These are phyloP conservation scores for Brassica napus DNA, from an alignment of 345 rosid genomes.

Conservation along the genomic window Da-Ae NC_063449.1:29425501-29426000, in stretches of 20 bases:
- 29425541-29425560: constrained; percentile 97
- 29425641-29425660: constrained; percentile 49
- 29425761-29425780: neutral
- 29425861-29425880: constrained; percentile 36
- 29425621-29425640: neutral
- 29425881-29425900: constrained; percentile 31
- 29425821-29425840: constrained; percentile 65
- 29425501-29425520: constrained; percentile 94
- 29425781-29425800: constrained; percentile 52
- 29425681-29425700: constrained; percentile 75
- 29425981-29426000: too few relatives aligned
- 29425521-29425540: constrained; percentile 92
- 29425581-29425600: constrained; percentile 91
- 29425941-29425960: too few relatives aligned
- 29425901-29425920: neutral
- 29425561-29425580: constrained; percentile 99
- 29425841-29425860: constrained; percentile 59
- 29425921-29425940: too few relatives aligned
- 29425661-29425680: constrained; percentile 81
- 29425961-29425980: too few relatives aligned
- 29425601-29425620: constrained; percentile 86
- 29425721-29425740: constrained; percentile 38
- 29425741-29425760: neutral
- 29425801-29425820: constrained; percentile 65
- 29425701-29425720: constrained; percentile 81